Conservation (phyloP, 2,329 filamentous ascomycete species). For the Bipolaris victoriae region DNA sequence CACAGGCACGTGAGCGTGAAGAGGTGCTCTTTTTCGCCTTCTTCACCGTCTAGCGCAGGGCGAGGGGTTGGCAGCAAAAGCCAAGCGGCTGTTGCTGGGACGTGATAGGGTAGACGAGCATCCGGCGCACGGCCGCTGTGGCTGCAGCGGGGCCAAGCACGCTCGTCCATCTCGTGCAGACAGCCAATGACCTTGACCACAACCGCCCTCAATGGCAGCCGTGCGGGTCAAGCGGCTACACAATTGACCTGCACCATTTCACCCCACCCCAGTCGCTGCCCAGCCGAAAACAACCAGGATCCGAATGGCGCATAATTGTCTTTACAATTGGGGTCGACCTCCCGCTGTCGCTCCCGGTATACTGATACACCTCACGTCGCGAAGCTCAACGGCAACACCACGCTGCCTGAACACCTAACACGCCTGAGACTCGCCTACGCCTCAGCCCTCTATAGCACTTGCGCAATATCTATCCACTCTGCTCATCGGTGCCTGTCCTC, state of each 20-base stretch:
- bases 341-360: slow-evolving; percentile 33
- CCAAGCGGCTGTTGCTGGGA: slow-evolving; percentile 19
- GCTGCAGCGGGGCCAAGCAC: slow-evolving; percentile 26
- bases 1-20: slow-evolving; percentile 27
- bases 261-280: slow-evolving; percentile 18
- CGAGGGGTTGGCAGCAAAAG: slow-evolving; percentile 6
- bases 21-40: neutral
- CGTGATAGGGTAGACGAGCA: slow-evolving; percentile 25
- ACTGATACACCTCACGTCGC: slow-evolving; percentile 48
- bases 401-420: slow-evolving; percentile 40
- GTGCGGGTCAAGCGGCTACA: slow-evolving; percentile 35
- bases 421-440: slow-evolving; percentile 44
- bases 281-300: slow-evolving; percentile 1
- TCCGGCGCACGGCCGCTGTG: slow-evolving; percentile 26
- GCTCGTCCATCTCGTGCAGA: slow-evolving; percentile 25
- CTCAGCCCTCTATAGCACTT: slow-evolving; percentile 34
- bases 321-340: slow-evolving; percentile 41
- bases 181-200: slow-evolving; percentile 23
- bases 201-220: slow-evolving; percentile 10
- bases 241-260: slow-evolving; percentile 14
- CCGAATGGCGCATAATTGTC: slow-evolving; percentile 41
- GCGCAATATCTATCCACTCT: slow-evolving; percentile 12
- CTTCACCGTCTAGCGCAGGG: slow-evolving; percentile 14
- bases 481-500: slow-evolving; percentile 32
- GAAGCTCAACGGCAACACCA: slow-evolving; percentile 29